Percentiles rank a stretch among this genome's conserved stretches.
phyloP scores from a whole-genome alignment of 208 protist genomes.

The Porcisia hertigi region DNA sequence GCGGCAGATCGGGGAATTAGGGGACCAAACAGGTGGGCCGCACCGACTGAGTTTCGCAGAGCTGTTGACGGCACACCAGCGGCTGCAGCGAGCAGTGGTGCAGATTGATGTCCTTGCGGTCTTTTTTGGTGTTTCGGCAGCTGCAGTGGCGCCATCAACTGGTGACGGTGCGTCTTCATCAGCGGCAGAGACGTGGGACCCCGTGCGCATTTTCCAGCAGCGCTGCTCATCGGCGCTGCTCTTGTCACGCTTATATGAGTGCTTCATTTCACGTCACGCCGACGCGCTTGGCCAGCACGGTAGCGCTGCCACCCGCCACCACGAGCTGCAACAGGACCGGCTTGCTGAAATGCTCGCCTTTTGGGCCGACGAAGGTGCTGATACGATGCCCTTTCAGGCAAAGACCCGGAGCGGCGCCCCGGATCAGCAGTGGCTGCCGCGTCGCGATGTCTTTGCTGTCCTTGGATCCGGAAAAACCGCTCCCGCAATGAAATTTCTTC shows the following conservation, averaged over 20 bases:
- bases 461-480: not conserved
- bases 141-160: not conserved
- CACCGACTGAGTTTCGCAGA: conserved; percentile 56
- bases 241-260: conserved; percentile 52
- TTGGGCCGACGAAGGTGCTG: not conserved
- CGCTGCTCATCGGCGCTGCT: conserved; percentile 63
- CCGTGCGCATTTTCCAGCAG: conserved; percentile 16
- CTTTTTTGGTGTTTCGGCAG: conserved; percentile 46
- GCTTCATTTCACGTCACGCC: conserved; percentile 34
- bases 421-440: not conserved
- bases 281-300: conserved; percentile 40
- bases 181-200: conserved; percentile 17
- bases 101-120: conserved; percentile 55
- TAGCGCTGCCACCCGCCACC: conserved; percentile 13
- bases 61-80: conserved; percentile 53
- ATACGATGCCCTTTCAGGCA: not conserved
- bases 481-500: not conserved
- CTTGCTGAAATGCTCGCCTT: not conserved
- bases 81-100: conserved; percentile 38
- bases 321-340: conserved; percentile 17
- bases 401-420: not conserved
- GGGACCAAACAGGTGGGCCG: conserved; percentile 44
- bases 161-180: not conserved
- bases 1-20: conserved; percentile 49
- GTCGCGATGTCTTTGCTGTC: not conserved